Conservation (phyloP, 2,329 filamentous ascomycete species). For the Penicillium sp. region DNA sequence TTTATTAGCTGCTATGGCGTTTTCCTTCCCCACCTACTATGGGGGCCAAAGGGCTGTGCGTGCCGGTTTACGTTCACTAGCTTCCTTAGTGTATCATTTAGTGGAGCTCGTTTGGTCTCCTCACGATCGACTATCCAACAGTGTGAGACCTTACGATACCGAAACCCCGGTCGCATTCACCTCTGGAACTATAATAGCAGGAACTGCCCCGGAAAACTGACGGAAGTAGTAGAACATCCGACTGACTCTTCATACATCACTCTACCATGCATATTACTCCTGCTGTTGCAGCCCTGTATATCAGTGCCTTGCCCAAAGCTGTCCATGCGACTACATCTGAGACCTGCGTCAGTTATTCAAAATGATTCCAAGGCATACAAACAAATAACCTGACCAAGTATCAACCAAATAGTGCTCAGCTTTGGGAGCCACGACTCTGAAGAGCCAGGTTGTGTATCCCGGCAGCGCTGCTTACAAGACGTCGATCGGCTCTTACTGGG, state of each 20-base stretch:
- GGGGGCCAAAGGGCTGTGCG: not conserved
- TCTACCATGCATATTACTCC: not conserved
- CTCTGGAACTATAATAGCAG: not conserved
- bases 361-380: not conserved
- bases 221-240: not conserved
- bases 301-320: not conserved
- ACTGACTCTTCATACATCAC: not conserved
- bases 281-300: not conserved
- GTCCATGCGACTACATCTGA: not conserved
- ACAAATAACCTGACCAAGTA: not conserved
- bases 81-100: not conserved
- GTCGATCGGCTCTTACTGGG: conserved; percentile 25
- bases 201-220: not conserved
- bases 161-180: not conserved
- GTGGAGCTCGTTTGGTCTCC: not conserved
- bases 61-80: not conserved
- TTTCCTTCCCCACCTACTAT: too few relatives aligned
- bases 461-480: conserved; percentile 16
- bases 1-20: not conserved
- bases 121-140: not conserved
- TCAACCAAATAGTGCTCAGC: not conserved
- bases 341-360: not conserved
- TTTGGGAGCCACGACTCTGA: not conserved
- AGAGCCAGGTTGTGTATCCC: conserved; percentile 21
- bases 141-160: not conserved